These are phyloP conservation scores for Beta lomatogona DNA, from an alignment of 179 eudicot genomes.

Conservation along the genomic window DNA sequence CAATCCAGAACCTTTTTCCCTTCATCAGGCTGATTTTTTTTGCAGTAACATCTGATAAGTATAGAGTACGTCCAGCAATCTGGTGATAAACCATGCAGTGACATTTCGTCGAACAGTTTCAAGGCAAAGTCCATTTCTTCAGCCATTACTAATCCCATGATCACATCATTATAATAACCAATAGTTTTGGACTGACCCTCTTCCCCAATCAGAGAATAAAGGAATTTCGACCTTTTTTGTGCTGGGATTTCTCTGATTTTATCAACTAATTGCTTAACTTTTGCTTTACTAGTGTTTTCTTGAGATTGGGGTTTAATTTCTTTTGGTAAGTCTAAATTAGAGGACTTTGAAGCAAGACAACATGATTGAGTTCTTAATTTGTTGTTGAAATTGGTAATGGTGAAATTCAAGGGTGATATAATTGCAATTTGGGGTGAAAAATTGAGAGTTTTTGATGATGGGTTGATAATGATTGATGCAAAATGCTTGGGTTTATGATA, in stretches of 20 bases:
- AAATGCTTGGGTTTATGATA: not conserved
- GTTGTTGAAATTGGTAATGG: not conserved
- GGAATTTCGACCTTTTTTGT: constrained; percentile 25
- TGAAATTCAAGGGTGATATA: constrained; percentile 10
- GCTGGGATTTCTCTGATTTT: constrained; percentile 34
- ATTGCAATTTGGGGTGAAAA: not conserved
- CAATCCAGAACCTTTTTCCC: constrained; percentile 47
- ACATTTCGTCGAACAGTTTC: constrained; percentile 51
- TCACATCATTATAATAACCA: constrained; percentile 46
- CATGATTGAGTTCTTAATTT: not conserved
- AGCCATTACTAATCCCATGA: constrained; percentile 40
- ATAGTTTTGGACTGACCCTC: constrained; percentile 30
- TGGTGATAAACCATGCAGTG: constrained; percentile 41
- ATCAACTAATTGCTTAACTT: constrained; percentile 27
- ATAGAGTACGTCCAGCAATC: constrained; percentile 59
- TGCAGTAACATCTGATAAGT: constrained; percentile 55
- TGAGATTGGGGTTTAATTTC: not conserved
- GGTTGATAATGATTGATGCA: not conserved
- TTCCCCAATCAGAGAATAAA: constrained; percentile 28
- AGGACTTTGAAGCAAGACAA: not conserved
- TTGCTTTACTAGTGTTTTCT: constrained; percentile 12
- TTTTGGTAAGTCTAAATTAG: not conserved
- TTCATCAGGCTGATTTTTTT: constrained; percentile 49
- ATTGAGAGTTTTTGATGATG: constrained; percentile 4
- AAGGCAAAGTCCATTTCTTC: constrained; percentile 56